Evolutionary conservation across 2,329 filamentous ascomycete species (phyloP).

Genomic region (Chrysosporium queenslandicum): DNA sequence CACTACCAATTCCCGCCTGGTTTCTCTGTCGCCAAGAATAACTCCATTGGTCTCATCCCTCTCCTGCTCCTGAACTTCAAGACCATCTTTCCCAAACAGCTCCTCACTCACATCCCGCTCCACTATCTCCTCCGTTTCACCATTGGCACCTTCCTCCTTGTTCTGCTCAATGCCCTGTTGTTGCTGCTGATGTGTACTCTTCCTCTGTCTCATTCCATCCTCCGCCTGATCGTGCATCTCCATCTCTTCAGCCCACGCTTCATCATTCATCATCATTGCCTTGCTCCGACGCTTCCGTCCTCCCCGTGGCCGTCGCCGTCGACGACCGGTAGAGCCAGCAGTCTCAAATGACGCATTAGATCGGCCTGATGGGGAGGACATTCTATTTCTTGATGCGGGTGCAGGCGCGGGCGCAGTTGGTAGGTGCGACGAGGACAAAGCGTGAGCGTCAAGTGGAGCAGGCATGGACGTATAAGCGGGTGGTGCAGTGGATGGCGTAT

Average conservation of each 20-base stretch:
- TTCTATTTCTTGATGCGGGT: not conserved
- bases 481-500: constrained; percentile 5
- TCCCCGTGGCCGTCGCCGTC: not conserved
- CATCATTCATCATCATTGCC: not conserved
- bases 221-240: not conserved
- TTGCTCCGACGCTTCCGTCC: constrained; percentile 2
- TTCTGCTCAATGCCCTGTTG: too few species aligned
- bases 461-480: constrained; percentile 7
- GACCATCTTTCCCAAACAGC: not conserved
- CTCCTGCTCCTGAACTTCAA: constrained; percentile 5
- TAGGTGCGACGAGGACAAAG: not conserved
- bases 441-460: not conserved
- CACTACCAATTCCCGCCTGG: not conserved
- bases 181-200: not conserved
- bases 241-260: not conserved
- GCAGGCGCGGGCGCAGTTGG: not conserved
- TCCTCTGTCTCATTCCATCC: not conserved
- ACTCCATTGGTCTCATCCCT: constrained; percentile 3
- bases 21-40: not conserved
- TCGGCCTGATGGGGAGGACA: not conserved
- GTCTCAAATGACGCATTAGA: constrained; percentile 4
- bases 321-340: not conserved
- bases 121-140: not conserved
- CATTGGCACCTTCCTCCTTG: not conserved
- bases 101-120: not conserved